A percentile compares a stretch with the other conserved stretches of the same genome.
Evolutionary conservation across 257 asterid genomes (phyloP).

Genomic region (Solanum sitiens): DNA sequence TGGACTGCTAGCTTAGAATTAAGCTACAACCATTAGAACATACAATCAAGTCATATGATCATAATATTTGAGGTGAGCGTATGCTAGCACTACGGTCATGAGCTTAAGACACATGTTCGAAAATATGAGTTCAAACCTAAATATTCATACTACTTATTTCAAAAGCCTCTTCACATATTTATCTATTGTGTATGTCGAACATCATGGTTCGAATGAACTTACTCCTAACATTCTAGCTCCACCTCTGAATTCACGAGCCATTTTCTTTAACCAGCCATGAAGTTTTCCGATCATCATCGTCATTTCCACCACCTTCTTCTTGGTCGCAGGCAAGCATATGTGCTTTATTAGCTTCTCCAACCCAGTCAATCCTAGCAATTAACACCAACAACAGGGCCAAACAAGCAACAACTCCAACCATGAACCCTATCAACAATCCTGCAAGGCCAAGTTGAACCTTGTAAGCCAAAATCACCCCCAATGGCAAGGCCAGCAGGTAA

Average conservation of each 20-base stretch:
- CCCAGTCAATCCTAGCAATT: constrained; percentile 61
- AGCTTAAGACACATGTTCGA: not conserved
- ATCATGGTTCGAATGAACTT: not conserved
- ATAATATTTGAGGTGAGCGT: not conserved
- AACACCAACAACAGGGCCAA: constrained; percentile 43
- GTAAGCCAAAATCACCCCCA: constrained; percentile 51
- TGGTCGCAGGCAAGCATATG: constrained; percentile 10
- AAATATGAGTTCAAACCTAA: not conserved
- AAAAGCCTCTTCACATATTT: not conserved
- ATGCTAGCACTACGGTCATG: not conserved
- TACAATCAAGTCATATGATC: not conserved
- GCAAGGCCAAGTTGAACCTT: constrained; percentile 42
- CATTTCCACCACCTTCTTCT: not conserved
- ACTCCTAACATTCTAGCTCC: not conserved
- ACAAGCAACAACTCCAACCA: constrained; percentile 55
- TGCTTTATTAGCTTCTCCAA: constrained; percentile 51
- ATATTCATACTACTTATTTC: not conserved
- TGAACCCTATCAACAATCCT: constrained; percentile 62
- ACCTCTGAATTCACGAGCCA: not conserved
- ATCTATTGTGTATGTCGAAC: not conserved
- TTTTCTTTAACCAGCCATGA: not conserved
- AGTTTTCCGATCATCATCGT: constrained; percentile 7
- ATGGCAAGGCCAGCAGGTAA: constrained; percentile 61
- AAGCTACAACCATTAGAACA: not conserved
- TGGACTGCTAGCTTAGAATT: not conserved